Percentiles rank a stretch among this genome's conserved stretches.
phyloP scores from a whole-genome alignment of 768 basidiomycete genomes.

The Kondoa subrosea region DNA sequence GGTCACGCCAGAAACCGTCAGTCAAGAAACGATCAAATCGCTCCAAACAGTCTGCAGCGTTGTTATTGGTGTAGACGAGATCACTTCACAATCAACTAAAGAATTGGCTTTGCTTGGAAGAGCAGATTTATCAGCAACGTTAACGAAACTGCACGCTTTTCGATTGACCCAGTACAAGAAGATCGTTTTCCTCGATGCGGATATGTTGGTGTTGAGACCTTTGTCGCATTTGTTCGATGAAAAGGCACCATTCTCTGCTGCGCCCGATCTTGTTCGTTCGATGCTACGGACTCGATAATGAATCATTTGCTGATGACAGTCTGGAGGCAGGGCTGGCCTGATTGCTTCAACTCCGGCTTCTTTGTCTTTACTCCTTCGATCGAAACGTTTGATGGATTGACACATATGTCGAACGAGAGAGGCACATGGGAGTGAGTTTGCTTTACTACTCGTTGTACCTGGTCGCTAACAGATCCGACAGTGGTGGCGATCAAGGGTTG shows the following conservation, averaged over 20 bases:
- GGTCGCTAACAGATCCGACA: too few relatives aligned
- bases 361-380: conserved; percentile 68
- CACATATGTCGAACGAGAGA: conserved; percentile 50
- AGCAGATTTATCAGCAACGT: conserved; percentile 74
- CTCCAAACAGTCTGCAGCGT: conserved; percentile 63
- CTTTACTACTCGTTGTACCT: too few relatives aligned
- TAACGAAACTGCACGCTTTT: conserved; percentile 92
- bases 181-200: conserved; percentile 80
- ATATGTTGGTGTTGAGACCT: conserved; percentile 71
- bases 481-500: conserved; percentile 93
- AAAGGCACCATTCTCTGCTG: conserved; percentile 61
- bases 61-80: conserved; percentile 81
- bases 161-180: conserved; percentile 73
- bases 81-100: conserved; percentile 49
- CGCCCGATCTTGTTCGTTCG: conserved; percentile 89
- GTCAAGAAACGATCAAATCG: conserved; percentile 59
- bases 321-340: too few relatives aligned
- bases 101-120: conserved; percentile 73
- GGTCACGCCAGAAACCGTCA: conserved; percentile 83
- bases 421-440: conserved; percentile 34
- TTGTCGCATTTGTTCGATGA: conserved; percentile 91
- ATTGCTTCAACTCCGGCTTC: conserved; percentile 96
- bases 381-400: conserved; percentile 63
- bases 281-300: too few relatives aligned
- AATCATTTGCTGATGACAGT: too few relatives aligned